Evolutionary conservation across 1,284 basidiomycete species (phyloP).

Genomic region (Trichosporon sp.): DNA sequence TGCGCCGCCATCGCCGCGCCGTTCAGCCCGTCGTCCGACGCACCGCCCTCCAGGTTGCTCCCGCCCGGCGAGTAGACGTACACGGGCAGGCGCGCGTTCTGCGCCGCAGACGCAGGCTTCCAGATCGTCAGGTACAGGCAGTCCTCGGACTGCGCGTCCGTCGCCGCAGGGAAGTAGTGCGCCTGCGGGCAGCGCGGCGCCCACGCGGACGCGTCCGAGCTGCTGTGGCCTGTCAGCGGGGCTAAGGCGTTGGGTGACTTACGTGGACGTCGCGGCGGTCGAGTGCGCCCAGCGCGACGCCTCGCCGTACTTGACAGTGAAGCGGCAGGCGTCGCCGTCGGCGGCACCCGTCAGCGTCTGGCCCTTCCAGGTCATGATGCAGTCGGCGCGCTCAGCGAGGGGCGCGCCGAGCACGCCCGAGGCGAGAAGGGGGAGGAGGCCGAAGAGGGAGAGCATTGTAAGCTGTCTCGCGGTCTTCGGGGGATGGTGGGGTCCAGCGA

Average conservation of each 20-base stretch:
- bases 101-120: conserved; percentile 53
- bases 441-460: conserved; percentile 3
- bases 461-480: neutral
- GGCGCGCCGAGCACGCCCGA: neutral
- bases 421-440: neutral
- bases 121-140: conserved; percentile 72
- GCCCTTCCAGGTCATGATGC: neutral
- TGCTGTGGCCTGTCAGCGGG: conserved; percentile 3
- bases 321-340: conserved; percentile 25
- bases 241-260: neutral
- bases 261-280: conserved; percentile 15
- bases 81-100: conserved; percentile 52
- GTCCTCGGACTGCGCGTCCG: conserved; percentile 57
- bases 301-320: conserved; percentile 31
- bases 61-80: conserved; percentile 78
- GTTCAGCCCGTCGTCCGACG: conserved; percentile 68
- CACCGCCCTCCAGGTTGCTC: conserved; percentile 68
- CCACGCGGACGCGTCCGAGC: conserved; percentile 50
- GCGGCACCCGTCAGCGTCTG: neutral
- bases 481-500: neutral
- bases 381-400: neutral
- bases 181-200: conserved; percentile 58
- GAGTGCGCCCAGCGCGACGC: conserved; percentile 30
- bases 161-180: conserved; percentile 45
- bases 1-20: conserved; percentile 67